These are phyloP conservation scores for Trametes hirsuta DNA, from an alignment of 1,284 basidiomycete genomes.

Conservation along the genomic window DNA sequence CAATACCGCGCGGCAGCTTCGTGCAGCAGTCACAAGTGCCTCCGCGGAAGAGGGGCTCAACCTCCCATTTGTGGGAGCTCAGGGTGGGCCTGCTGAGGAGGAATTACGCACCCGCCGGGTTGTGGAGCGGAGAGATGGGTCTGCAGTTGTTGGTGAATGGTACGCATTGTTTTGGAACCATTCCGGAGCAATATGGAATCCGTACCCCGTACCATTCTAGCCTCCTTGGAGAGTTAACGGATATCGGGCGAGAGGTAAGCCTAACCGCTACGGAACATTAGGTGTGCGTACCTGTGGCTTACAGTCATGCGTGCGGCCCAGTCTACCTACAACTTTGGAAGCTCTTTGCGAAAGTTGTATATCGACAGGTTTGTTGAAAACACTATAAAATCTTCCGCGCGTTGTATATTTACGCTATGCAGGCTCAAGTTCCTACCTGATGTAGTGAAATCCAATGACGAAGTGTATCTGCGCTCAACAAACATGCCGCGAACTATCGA, in stretches of 20 bases:
- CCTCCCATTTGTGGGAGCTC: constrained; percentile 5
- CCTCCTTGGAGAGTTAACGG: constrained; percentile 79
- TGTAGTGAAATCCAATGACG: constrained; percentile 45
- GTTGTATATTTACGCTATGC: neutral
- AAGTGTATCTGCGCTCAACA: constrained; percentile 73
- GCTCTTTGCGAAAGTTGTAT: constrained; percentile 66
- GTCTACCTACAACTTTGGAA: constrained; percentile 73
- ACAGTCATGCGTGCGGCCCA: constrained; percentile 29
- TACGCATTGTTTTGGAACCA: constrained; percentile 36
- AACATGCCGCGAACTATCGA: constrained; percentile 81
- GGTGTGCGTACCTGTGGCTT: neutral
- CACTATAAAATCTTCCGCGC: neutral
- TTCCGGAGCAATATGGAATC: neutral
- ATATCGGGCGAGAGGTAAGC: constrained; percentile 68
- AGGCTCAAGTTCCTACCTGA: constrained; percentile 72
- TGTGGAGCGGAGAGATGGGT: constrained; percentile 62
- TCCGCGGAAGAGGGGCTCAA: constrained; percentile 11
- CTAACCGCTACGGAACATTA: neutral
- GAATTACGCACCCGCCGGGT: constrained; percentile 40
- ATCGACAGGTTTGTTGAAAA: constrained; percentile 58
- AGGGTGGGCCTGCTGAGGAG: constrained; percentile 11
- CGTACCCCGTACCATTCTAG: constrained; percentile 38
- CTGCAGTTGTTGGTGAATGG: constrained; percentile 62
- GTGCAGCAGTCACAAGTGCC: constrained; percentile 47
- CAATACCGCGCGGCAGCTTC: constrained; percentile 57